Base-by-base conservation (phyloP, 352 stramenopile genomes). In the Phytophthora boehmeriae region DNA sequence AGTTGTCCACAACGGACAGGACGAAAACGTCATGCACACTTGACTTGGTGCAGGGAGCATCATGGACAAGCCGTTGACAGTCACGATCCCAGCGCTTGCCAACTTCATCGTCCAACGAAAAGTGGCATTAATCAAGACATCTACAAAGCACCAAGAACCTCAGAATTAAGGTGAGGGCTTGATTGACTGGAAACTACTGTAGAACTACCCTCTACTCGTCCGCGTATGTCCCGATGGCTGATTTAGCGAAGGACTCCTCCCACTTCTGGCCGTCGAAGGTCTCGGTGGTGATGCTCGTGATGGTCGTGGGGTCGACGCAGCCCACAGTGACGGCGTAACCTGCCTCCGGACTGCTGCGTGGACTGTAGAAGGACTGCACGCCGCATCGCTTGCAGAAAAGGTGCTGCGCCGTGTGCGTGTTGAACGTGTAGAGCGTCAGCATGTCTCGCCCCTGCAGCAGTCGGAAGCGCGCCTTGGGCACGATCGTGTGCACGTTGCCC, bases 371-470 rank as follows among this genome's bases (percentile, higher is more conserved):
- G 6, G 83, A 54, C 60, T 89, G 76, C 38, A 96, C 85, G 27
- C 86, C 88, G 54, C 88, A 96, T 9, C 55, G 39, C 44, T 80
- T 77, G 82, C 88, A 95, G 73, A 95, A 94, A 50, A 87, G 25
- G 71, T 96, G 88, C 65, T 90, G 71, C 28, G 88, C 88, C 42
- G 63, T 60, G 66, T 85, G 77, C 45, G 83, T 94, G 71, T 92
- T 89, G 75, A 96, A 95, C 47, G 77, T 89, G 71, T 96, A 95
- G 44, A 69, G 74, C 11, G 84, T 78, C n/a, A 95, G 70, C 42
- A 56, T 56, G 54, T 89, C 76, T 2, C 63, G 23, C 22, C 77
- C 78, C 14, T 60, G 34, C 14, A 85, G 58, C 36, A 95, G 51
- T 1, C 74, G 75, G 64, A 96, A 95, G n/a, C 70, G 64, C 17